phyloP scores from a whole-genome alignment of 2,329 filamentous ascomycete species.

The Coniochaeta sp. region DNA sequence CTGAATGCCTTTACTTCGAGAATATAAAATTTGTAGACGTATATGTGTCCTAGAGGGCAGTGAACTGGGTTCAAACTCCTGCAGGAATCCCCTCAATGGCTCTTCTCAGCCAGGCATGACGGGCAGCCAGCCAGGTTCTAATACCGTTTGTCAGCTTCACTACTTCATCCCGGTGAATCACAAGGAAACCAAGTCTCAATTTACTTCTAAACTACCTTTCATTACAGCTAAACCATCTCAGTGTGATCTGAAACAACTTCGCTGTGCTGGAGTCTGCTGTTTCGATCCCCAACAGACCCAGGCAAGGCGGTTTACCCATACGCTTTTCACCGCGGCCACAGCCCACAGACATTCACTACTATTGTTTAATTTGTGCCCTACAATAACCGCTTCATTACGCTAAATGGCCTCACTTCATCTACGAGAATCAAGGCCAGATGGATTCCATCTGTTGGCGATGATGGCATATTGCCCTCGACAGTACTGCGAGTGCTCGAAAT shows the following conservation, averaged over 20 bases:
- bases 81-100: not conserved
- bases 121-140: not conserved
- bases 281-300: not conserved
- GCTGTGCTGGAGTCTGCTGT: not conserved
- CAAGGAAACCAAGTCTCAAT: not conserved
- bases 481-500: not conserved
- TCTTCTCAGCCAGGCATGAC: not conserved
- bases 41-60: too few species aligned
- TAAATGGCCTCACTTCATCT: slow-evolving; percentile 12
- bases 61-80: not conserved
- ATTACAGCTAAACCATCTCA: slow-evolving; percentile 2
- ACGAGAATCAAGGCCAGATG: slow-evolving; percentile 11
- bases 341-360: not conserved
- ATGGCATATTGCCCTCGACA: not conserved
- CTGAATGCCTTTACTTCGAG: too few species aligned
- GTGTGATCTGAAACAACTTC: not conserved
- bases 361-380: slow-evolving; percentile 10
- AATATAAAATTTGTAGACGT: too few species aligned
- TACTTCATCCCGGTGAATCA: not conserved
- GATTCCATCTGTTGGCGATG: not conserved
- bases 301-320: not conserved
- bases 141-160: not conserved
- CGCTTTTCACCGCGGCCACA: not conserved
- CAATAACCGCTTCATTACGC: slow-evolving; percentile 13
- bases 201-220: not conserved